phyloP scores from a whole-genome alignment of 2,329 filamentous ascomycete species.

The Atkinsonella hypoxylon region DNA sequence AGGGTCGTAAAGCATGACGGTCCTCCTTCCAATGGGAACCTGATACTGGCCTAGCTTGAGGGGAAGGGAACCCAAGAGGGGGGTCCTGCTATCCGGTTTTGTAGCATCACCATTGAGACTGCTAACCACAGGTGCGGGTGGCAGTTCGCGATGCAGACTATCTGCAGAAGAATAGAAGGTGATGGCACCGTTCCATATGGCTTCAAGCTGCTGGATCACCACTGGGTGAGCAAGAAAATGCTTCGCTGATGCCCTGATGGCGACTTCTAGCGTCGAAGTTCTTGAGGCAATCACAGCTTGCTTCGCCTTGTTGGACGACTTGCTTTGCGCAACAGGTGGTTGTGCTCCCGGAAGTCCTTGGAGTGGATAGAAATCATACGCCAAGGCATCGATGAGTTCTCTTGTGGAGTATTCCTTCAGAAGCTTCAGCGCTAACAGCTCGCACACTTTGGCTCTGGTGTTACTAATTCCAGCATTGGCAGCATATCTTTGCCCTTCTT shows the following conservation, averaged over 20 bases:
- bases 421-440: conserved; percentile 79
- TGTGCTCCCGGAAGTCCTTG: conserved; percentile 56
- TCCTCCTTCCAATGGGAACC: conserved; percentile 45
- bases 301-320: conserved; percentile 27
- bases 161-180: conserved; percentile 88
- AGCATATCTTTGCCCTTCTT: conserved; percentile 71
- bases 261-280: conserved; percentile 84
- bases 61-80: conserved; percentile 31
- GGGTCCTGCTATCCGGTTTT: conserved; percentile 36
- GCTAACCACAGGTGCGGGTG: conserved; percentile 12
- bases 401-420: conserved; percentile 81
- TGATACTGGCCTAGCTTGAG: conserved; percentile 20
- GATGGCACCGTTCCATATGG: conserved; percentile 92
- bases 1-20: conserved; percentile 81
- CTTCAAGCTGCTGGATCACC: conserved; percentile 89
- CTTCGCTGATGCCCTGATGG: conserved; percentile 86
- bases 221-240: conserved; percentile 84
- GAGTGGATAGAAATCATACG: conserved; percentile 88
- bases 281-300: conserved; percentile 51
- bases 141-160: conserved; percentile 55
- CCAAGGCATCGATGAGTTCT: conserved; percentile 86
- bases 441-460: conserved; percentile 79
- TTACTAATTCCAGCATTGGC: conserved; percentile 74
- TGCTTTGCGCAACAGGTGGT: conserved; percentile 22
- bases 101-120: conserved; percentile 15